Base-by-base conservation (phyloP, 2,329 filamentous ascomycete species). In the Exophiala dermatitidis region DNA sequence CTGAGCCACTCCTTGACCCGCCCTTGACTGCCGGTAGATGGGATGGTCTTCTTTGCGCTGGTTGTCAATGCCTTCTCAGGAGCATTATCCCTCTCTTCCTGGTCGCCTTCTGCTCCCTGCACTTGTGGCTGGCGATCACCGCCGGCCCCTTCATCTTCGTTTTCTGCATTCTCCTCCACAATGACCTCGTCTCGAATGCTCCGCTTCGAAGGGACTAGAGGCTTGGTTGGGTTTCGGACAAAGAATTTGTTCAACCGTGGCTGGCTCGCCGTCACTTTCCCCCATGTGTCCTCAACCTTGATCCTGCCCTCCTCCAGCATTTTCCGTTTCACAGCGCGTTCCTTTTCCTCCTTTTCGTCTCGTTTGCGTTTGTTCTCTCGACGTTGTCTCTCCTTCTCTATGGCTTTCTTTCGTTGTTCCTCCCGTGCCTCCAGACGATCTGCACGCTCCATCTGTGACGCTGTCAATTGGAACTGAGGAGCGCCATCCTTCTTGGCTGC, bases 231-330 rank as follows among this genome's bases (percentile, higher is more conserved):
- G n/a, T 37, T 52, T 29, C 46, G 55, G 26, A 50, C 55, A 49
- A 63, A 63, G 50, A 62, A 63, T 8, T 41, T 58, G 41, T 59
- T 59, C 46, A 63, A 45, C 41, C 61, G 49, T 2, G 53, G 58
- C 44, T 63, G 61, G 37, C 61, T 63, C 2, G 60, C 58, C 1
- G 53, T 56, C 12, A 63, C 58, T 48, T 62, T 63, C 5, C 59
- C 61, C 61, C 59, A 62, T n/a, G 58, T 60, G 30, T 60, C 58
- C 36, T 63, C 61, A 37, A 59, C 42, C 7, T 42, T 54, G 29
- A 63, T 57, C 34, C 58, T 56, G 28, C 62, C 62, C 32, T 62
- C 58, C 4, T 57, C 52, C 12, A 64, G 49, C 52, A 63, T 54
- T 48, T 58, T 54, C 33, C 52, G 53, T 41, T 59, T 57, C 19